phyloP scores from a whole-genome alignment of 2,329 filamentous ascomycete genomes.

The Hymenoscyphus occultus region DNA sequence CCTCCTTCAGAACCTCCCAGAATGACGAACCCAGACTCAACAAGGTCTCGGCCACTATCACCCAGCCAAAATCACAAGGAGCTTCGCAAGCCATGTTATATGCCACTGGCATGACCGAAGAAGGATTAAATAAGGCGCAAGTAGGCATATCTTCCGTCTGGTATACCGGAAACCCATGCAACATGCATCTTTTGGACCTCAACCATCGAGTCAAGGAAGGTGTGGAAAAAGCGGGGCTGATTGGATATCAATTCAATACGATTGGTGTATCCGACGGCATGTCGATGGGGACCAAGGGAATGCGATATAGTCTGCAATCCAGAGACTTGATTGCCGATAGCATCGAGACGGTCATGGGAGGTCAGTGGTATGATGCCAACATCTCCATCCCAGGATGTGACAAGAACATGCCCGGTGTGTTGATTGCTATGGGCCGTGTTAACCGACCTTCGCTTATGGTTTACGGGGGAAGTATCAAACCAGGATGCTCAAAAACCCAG shows the following conservation, averaged over 20 bases:
- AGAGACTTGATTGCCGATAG: constrained; percentile 96
- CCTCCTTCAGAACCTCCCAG: constrained; percentile 28
- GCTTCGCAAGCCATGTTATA: constrained; percentile 99
- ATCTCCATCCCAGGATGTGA: constrained; percentile 96
- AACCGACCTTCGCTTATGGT: constrained; percentile 97
- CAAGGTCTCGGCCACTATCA: constrained; percentile 79
- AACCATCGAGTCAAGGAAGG: constrained; percentile 53
- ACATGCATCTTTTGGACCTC: constrained; percentile 95
- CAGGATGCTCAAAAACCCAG: constrained; percentile 77
- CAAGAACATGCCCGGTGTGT: constrained; percentile 97
- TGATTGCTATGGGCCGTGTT: constrained; percentile 91
- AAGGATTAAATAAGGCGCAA: constrained; percentile 93
- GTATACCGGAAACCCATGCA: constrained; percentile 98
- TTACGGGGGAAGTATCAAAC: constrained; percentile 91
- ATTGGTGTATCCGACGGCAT: constrained; percentile 97
- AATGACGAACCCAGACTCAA: constrained; percentile 58
- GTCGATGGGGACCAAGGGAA: constrained; percentile 96
- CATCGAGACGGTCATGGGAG: constrained; percentile 98
- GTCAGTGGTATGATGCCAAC: constrained; percentile 98
- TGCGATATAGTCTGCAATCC: constrained; percentile 93
- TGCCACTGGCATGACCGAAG: constrained; percentile 82
- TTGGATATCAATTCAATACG: constrained; percentile 98
- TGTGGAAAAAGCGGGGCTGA: constrained; percentile 71
- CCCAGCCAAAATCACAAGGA: constrained; percentile 95
- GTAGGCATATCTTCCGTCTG: constrained; percentile 97